Conservation (phyloP, 805 yeast species). For the Hanseniaspora hatyaiensis region DNA sequence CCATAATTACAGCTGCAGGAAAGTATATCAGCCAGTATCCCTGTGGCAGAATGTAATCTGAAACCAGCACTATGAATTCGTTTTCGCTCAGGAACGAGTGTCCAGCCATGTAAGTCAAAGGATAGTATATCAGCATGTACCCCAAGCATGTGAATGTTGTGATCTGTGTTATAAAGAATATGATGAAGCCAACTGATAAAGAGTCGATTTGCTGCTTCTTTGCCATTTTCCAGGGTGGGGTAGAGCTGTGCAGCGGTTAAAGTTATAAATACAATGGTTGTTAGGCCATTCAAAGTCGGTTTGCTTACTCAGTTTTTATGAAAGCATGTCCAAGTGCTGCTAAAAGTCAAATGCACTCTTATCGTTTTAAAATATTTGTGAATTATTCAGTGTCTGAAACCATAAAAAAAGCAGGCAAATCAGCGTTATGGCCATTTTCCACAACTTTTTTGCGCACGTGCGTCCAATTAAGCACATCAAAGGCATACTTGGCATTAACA, state of each 20-base stretch:
- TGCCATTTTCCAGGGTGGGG: neutral
- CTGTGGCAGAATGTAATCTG: slow-evolving; percentile 15
- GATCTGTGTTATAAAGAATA: slow-evolving; percentile 4
- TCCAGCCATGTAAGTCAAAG: neutral
- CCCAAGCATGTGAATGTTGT: neutral
- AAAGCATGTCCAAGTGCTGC: no score
- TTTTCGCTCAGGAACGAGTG: neutral
- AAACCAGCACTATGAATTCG: neutral
- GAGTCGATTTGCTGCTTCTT: slow-evolving; percentile 6
- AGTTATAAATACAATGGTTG: neutral
- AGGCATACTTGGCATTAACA: no score
- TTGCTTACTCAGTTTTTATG: neutral
- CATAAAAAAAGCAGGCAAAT: no score
- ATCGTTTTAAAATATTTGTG: no score
- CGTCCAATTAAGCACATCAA: no score
- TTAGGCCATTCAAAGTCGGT: neutral
- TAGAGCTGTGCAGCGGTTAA: neutral
- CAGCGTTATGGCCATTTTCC: no score
- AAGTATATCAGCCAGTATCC: slow-evolving; percentile 14
- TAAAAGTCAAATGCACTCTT: no score
- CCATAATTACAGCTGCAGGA: neutral
- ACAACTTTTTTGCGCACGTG: no score
- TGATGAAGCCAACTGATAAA: slow-evolving; percentile 13
- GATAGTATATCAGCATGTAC: slow-evolving; percentile 11
- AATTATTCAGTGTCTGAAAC: no score